Conservation (phyloP, 306 rosid species). For the Vigna radiata region DNA sequence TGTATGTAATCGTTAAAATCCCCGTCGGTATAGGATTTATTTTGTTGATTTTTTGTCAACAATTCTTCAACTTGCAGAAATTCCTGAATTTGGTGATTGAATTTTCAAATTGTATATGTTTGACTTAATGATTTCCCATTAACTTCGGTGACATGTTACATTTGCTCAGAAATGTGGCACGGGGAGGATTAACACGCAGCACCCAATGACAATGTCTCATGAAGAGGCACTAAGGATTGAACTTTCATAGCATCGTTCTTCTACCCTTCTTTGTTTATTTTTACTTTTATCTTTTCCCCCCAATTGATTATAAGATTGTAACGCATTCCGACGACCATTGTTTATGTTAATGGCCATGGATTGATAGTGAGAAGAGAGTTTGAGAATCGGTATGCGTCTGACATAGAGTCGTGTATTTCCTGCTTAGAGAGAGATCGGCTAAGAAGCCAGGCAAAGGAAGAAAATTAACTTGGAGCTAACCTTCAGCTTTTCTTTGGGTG, state of each 20-base stretch:
- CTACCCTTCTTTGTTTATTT: conserved; percentile 46
- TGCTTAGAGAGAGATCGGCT: conserved; percentile 71
- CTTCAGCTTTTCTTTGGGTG: conserved; percentile 71
- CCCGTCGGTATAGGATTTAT: background rate
- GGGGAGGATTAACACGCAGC: conserved; percentile 97
- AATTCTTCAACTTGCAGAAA: conserved; percentile 21
- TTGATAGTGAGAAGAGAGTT: conserved; percentile 46
- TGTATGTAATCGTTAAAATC: conserved; percentile 1
- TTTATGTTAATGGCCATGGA: conserved; percentile 53
- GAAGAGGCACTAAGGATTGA: conserved; percentile 48
- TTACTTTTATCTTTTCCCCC: conserved; percentile 29
- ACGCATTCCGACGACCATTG: conserved; percentile 66
- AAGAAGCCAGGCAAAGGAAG: conserved; percentile 56
- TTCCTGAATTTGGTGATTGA: conserved; percentile 6
- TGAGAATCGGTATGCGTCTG: conserved; percentile 76
- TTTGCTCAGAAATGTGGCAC: conserved; percentile 70
- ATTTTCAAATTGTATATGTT: background rate
- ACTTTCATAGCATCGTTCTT: conserved; percentile 53
- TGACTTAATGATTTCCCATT: background rate
- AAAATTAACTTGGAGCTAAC: conserved; percentile 87
- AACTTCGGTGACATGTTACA: conserved; percentile 31
- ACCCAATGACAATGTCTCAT: conserved; percentile 75
- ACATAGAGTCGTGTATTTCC: conserved; percentile 74
- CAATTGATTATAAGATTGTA: conserved; percentile 70
- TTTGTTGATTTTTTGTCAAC: conserved; percentile 12